phyloP scores from a whole-genome alignment of 306 rosid species.

The Castanea sativa region DNA sequence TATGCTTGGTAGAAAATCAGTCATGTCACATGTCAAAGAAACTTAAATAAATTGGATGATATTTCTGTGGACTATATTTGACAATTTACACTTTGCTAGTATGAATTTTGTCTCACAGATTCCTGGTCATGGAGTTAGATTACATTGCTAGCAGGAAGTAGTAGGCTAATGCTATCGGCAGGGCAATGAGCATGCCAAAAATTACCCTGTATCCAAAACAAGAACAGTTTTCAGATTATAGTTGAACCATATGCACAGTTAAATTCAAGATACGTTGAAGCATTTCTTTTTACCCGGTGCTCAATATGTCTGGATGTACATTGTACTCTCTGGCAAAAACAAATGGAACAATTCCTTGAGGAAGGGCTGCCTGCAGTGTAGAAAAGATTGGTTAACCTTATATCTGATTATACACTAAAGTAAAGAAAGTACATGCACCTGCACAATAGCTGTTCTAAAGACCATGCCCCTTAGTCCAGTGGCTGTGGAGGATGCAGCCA shows the following conservation, averaged over 20 bases:
- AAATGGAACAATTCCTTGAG: slow-evolving; percentile 97
- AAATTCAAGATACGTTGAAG: slow-evolving; percentile 13
- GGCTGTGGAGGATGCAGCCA: slow-evolving; percentile 67
- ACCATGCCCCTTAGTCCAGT: slow-evolving; percentile 57
- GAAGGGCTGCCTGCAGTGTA: slow-evolving; percentile 80
- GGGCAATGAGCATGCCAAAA: slow-evolving; percentile 82
- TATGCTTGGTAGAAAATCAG: not conserved
- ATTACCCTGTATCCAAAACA: slow-evolving; percentile 64
- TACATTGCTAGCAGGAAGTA: slow-evolving; percentile 65
- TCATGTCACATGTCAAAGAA: slow-evolving; percentile 13
- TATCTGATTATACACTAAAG: not conserved
- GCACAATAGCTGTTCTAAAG: slow-evolving; percentile 74
- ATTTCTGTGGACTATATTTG: not conserved
- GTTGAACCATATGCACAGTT: not conserved
- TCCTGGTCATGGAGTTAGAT: not conserved
- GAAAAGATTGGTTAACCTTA: not conserved
- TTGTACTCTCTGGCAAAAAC: slow-evolving; percentile 91
- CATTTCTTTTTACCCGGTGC: slow-evolving; percentile 67
- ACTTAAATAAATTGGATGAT: slow-evolving; percentile 15
- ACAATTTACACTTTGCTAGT: slow-evolving; percentile 5
- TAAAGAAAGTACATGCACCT: slow-evolving; percentile 39
- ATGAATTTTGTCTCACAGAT: not conserved
- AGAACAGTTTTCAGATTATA: slow-evolving; percentile 24
- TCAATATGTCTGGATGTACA: slow-evolving; percentile 68
- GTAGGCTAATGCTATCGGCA: slow-evolving; percentile 81